Evolutionary conservation across 2,329 filamentous ascomycete genomes (phyloP), one percentile per base, ranked within the genome.

Genomic region (Pezicula rhizophila): DNA sequence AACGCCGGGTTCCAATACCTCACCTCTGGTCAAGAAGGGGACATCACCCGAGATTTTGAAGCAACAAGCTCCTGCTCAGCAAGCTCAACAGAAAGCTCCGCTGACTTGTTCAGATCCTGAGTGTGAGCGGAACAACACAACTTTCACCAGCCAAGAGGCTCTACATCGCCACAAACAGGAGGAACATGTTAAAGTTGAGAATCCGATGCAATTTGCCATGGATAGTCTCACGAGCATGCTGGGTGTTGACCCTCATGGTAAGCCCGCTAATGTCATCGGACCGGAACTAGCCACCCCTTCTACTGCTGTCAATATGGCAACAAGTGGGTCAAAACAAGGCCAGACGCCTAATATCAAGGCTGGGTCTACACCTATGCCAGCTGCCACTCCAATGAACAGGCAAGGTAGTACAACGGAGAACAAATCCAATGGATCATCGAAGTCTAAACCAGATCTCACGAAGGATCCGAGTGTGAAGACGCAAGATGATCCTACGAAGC

Each of bases 121-220:
- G 31, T 85, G 81, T 56, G 78, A 81, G 25, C 68, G 69, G 54
- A 70, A 73, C 2, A 65, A 69, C 11, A 42, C 59, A 18, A 75
- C 72, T 0, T 84, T 83, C 55, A 58, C 71, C 2, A 78, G 66
- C 6, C 76, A 83, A 53, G 77, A 82, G 54, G 72, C 73, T 11
- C 68, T 75, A 43, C 71, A 74, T 47, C 60, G 65, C 10, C 81
- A 85, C 57, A 64, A 73, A 7, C 69, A 78, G n/a, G 76, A 83
- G 49, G 79, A 83, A 60, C 81, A 85, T 55, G 65, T 72, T 18
- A 76, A 74, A 59, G 66, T 69, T 38, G 69, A 78, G 52, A 67
- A 84, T 50, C 79, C 81, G 2, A 39, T 72, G 48, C 76, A 75
- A 54, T 85, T 75, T 58, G 66, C 70, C 14, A 58, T 69, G 44